These are phyloP conservation scores for Tuber aestivum DNA, from an alignment of 495 filamentous ascomycete genomes.

Conservation along the genomic window DNA sequence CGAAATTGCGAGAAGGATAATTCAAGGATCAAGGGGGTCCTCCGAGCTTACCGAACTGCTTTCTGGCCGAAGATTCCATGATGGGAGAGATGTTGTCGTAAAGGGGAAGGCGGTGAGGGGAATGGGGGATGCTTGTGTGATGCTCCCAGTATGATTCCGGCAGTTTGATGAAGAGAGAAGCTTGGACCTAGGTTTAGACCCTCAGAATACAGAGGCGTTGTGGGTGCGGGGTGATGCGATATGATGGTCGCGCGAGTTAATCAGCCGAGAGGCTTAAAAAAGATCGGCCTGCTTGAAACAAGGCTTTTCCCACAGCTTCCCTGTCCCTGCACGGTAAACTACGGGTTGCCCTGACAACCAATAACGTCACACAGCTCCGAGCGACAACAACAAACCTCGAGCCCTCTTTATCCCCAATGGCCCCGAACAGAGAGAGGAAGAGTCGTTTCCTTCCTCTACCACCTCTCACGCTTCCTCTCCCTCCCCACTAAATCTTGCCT, in stretches of 20 bases:
- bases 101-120: neutral
- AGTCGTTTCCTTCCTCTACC: neutral
- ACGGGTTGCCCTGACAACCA: neutral
- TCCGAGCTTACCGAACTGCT: conserved; percentile 28
- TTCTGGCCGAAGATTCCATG: conserved; percentile 31
- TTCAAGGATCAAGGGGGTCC: neutral
- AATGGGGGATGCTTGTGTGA: neutral
- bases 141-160: neutral
- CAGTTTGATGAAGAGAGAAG: neutral
- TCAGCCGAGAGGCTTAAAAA: conserved; percentile 2
- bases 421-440: neutral
- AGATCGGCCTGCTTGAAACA: neutral
- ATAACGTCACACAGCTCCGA: conserved; percentile 1
- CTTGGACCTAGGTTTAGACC: neutral
- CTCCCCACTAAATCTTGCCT: neutral
- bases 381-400: neutral
- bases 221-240: conserved; percentile 5
- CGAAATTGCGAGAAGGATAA: conserved; percentile 2
- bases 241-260: neutral
- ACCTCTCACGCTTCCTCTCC: neutral
- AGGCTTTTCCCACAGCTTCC: neutral
- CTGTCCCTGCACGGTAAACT: neutral
- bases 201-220: neutral
- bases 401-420: neutral
- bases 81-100: neutral